phyloP scores from a whole-genome alignment of 768 basidiomycete genomes.

The Tulasnella sp. region DNA sequence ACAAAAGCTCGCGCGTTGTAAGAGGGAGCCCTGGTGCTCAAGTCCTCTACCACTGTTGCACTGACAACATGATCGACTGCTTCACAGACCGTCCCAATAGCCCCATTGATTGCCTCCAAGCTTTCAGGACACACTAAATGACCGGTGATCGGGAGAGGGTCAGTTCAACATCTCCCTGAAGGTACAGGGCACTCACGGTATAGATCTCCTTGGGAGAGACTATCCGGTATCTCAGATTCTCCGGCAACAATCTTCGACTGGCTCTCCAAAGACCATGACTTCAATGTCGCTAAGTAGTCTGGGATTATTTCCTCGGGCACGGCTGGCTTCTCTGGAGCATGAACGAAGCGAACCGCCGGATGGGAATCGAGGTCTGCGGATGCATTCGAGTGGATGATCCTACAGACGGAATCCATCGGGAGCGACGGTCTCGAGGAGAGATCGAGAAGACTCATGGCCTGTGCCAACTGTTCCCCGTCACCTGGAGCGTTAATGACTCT shows the following conservation, averaged over 20 bases:
- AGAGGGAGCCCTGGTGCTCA: not conserved
- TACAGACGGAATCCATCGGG: not conserved
- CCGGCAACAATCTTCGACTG: slow-evolving; percentile 48
- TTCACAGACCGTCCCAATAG: slow-evolving; percentile 75
- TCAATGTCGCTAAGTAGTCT: slow-evolving; percentile 51
- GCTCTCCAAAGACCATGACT: slow-evolving; percentile 50
- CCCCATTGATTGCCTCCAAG: slow-evolving; percentile 67
- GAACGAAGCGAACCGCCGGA: slow-evolving; percentile 61
- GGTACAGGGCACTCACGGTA: slow-evolving; percentile 48
- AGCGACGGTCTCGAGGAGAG: not conserved
- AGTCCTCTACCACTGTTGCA: not conserved
- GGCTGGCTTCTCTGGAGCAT: slow-evolving; percentile 38
- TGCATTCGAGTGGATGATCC: not conserved
- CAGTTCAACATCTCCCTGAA: not conserved
- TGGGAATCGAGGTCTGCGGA: slow-evolving; percentile 39
- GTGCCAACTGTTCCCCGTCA: slow-evolving; percentile 5
- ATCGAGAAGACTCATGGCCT: slow-evolving; percentile 7
- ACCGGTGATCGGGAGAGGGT: not conserved
- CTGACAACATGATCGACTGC: slow-evolving; percentile 56
- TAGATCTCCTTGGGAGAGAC: slow-evolving; percentile 65
- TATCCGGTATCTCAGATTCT: slow-evolving; percentile 65
- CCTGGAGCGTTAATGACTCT: not conserved
- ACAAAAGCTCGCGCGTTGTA: slow-evolving; percentile 50
- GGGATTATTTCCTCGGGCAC: slow-evolving; percentile 42
- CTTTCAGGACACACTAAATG: slow-evolving; percentile 67